These are phyloP conservation scores for Hymenoscyphus fructigenus DNA, from an alignment of 2,329 filamentous ascomycete genomes.

Conservation along the genomic window DNA sequence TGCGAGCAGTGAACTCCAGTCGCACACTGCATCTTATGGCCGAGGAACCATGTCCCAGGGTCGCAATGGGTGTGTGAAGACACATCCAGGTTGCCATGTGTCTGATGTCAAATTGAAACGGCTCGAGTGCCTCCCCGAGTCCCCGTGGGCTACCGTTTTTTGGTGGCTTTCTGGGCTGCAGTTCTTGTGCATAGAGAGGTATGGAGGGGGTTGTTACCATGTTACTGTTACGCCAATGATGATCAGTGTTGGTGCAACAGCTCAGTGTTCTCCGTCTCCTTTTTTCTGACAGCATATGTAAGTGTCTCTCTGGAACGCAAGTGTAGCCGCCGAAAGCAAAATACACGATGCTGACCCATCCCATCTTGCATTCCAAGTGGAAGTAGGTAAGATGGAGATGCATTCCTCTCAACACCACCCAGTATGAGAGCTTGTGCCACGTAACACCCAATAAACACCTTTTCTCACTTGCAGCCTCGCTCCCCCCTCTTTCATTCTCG, in stretches of 20 bases:
- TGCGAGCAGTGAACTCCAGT: not conserved
- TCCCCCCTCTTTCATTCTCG: not conserved
- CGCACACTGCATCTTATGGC: not conserved
- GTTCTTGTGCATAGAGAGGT: not conserved
- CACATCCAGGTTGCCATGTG: conserved; percentile 11
- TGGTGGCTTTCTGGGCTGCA: not conserved
- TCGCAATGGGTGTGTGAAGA: conserved; percentile 3
- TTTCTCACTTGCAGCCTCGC: not conserved
- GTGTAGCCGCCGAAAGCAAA: not conserved
- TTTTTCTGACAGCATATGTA: not conserved
- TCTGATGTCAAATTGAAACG: conserved; percentile 16
- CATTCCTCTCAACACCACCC: not conserved
- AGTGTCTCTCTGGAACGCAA: not conserved
- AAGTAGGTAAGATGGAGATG: not conserved
- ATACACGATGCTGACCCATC: not conserved
- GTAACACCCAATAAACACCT: not conserved
- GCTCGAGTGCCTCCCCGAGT: not conserved
- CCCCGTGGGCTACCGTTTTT: not conserved
- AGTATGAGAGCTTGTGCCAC: not conserved
- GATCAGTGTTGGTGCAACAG: not conserved
- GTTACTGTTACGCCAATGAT: conserved; percentile 1
- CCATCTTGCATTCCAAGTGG: not conserved
- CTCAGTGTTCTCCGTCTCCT: not conserved
- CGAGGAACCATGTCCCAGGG: not conserved
- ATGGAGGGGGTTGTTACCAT: not conserved